phyloP scores from a whole-genome alignment of 331 rosid genomes.

The Pyracantha coccinea region DNA sequence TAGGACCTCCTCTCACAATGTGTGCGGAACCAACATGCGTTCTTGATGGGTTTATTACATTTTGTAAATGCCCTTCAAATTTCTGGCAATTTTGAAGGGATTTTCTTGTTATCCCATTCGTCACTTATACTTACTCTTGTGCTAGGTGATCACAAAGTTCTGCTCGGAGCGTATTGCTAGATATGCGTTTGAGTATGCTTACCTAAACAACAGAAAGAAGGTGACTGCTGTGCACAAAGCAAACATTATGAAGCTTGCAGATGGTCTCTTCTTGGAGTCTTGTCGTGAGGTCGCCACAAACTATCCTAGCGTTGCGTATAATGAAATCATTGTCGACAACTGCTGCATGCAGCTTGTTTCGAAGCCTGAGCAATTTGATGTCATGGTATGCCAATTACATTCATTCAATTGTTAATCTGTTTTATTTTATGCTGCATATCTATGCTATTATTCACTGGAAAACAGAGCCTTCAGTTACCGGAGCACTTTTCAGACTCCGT shows the following conservation, averaged over 20 bases:
- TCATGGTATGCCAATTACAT: constrained; percentile 53
- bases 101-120: background rate
- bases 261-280: constrained; percentile 79
- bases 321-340: constrained; percentile 81
- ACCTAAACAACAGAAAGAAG: constrained; percentile 82
- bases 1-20: too few relatives aligned
- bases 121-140: constrained; percentile 34
- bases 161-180: constrained; percentile 82
- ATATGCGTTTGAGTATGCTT: constrained; percentile 86
- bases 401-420: background rate
- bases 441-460: background rate
- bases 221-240: constrained; percentile 98
- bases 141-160: constrained; percentile 89
- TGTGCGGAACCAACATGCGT: background rate
- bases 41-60: background rate
- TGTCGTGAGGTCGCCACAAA: constrained; percentile 74
- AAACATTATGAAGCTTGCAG: constrained; percentile 91
- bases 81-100: background rate
- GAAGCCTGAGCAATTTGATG: constrained; percentile 92
- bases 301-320: constrained; percentile 61
- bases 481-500: background rate
- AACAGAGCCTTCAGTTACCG: background rate
- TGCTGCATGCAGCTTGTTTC: constrained; percentile 96
- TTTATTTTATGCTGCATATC: background rate
- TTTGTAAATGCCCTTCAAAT: too few relatives aligned